These are phyloP conservation scores for Lecanosticta acicola DNA, from an alignment of 2,329 filamentous ascomycete genomes.

Conservation along the genomic window DNA sequence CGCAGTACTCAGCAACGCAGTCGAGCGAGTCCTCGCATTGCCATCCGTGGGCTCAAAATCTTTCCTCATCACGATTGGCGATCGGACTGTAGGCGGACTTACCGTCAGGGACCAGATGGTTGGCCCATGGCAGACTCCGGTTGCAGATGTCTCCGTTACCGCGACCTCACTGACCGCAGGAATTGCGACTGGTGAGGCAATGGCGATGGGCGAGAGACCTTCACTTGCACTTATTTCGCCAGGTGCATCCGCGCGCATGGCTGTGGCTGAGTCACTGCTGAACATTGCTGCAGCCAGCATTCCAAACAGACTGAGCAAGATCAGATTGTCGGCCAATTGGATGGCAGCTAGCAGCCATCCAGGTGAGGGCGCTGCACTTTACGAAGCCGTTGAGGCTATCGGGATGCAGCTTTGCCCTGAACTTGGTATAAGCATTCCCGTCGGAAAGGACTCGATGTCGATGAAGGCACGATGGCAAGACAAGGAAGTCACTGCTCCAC, in stretches of 20 bases:
- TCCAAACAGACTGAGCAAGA: conserved; percentile 66
- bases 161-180: conserved; percentile 70
- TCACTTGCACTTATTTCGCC: conserved; percentile 83
- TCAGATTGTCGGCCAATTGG: conserved; percentile 95
- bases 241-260: conserved; percentile 89
- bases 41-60: conserved; percentile 94
- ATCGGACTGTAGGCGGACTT: conserved; percentile 84
- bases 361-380: conserved; percentile 85
- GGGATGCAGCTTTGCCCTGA: conserved; percentile 87
- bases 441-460: conserved; percentile 96
- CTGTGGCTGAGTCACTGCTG: conserved; percentile 86
- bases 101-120: conserved; percentile 92
- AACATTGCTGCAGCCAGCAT: conserved; percentile 80
- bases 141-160: conserved; percentile 90
- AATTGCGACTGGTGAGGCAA: conserved; percentile 81
- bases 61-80: conserved; percentile 94
- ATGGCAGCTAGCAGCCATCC: conserved; percentile 95
- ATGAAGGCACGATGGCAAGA: conserved; percentile 96
- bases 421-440: conserved; percentile 87
- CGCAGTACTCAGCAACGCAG: conserved; percentile 53
- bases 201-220: conserved; percentile 94
- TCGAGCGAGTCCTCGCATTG: conserved; percentile 73
- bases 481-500: conserved; percentile 85
- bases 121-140: conserved; percentile 90
- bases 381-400: conserved; percentile 88